Base-by-base conservation (phyloP, 2,329 filamentous ascomycete species). In the Colletotrichum eremochloae region DNA sequence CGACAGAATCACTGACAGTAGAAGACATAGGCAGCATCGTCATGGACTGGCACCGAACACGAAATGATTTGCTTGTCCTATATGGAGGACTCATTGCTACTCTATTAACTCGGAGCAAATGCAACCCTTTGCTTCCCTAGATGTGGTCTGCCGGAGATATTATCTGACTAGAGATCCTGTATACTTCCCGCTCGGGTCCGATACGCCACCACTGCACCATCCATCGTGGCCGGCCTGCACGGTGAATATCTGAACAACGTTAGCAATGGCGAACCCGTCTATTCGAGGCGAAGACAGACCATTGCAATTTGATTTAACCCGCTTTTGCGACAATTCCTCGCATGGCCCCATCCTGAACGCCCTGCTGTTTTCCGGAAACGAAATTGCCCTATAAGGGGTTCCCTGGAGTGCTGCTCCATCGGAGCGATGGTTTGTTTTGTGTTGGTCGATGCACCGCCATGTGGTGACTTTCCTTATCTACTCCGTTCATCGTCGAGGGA, bases 401-500 rank as follows among this genome's bases (percentile, higher is more conserved):
- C 38, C 48, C 33, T 46, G n/a, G 18, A 52, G 46, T 9, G 46
- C 60, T 52, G 46, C 60, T 18, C 7, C 46, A 40, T 50, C 46
- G 33, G 31, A 52, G 60, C 60, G 38, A n/a, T 24, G 31, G 36
- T 29, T 50, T 50, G 14, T 40, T 4, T 48, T 33, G 12, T 62
- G 24, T 50, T 38, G n/a, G 38, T 36, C 20, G 15, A 12, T 36
- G 36, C 46, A 40, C 46, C 46, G 38, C 33, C 46, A 20, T 4
- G 36, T 31, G 33, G 60, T 36, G n/a, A 40, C 24, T 50, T 40
- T 18, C 31, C n/a, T 38, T 11, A 3, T 31, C 56, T 44, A 3
- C 15, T 14, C 36, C 38, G 38, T 63, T 81, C 77, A 83, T 69
- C 82, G 79, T 42, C 80, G 78, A 55, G 77, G 71, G 36, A 77